phyloP scores from a whole-genome alignment of 78 protist genomes.

The Dictyostelium capitatum region DNA sequence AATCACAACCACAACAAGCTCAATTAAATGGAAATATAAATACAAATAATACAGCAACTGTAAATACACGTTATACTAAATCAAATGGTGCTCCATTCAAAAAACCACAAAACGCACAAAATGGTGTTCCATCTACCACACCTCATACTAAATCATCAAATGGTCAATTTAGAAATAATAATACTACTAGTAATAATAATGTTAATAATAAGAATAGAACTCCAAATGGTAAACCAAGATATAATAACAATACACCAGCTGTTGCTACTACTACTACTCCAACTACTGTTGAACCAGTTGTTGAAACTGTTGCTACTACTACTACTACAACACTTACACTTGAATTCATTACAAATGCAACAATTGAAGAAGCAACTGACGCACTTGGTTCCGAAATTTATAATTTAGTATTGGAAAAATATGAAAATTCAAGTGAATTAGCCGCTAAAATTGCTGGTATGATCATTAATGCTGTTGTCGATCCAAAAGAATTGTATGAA shows the following conservation, averaged over 20 bases:
- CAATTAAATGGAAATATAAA: slow-evolving; percentile 9
- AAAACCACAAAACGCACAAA: slow-evolving; percentile 13
- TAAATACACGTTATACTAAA: background rate
- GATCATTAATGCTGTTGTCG: slow-evolving; percentile 22
- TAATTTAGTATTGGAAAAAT: slow-evolving; percentile 19
- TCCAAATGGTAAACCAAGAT: slow-evolving; percentile 35
- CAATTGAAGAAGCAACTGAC: slow-evolving; percentile 46
- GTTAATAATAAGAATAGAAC: background rate
- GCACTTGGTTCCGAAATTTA: slow-evolving; percentile 41
- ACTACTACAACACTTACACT: background rate
- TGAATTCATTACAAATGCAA: background rate
- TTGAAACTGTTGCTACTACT: background rate
- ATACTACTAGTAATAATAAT: background rate
- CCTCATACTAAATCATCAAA: background rate
- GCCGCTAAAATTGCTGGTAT: slow-evolving; percentile 69
- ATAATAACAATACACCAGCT: background rate
- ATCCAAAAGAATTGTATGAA: slow-evolving; percentile 21
- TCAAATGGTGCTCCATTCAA: background rate
- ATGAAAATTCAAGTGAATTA: background rate
- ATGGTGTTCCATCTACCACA: background rate
- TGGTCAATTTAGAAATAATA: background rate
- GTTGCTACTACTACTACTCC: background rate
- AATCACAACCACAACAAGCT: slow-evolving; percentile 7
- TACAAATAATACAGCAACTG: background rate
- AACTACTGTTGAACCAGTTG: background rate